phyloP scores from a whole-genome alignment of 192 early-diverging fungal genomes.

The Mortierella claussenii region DNA sequence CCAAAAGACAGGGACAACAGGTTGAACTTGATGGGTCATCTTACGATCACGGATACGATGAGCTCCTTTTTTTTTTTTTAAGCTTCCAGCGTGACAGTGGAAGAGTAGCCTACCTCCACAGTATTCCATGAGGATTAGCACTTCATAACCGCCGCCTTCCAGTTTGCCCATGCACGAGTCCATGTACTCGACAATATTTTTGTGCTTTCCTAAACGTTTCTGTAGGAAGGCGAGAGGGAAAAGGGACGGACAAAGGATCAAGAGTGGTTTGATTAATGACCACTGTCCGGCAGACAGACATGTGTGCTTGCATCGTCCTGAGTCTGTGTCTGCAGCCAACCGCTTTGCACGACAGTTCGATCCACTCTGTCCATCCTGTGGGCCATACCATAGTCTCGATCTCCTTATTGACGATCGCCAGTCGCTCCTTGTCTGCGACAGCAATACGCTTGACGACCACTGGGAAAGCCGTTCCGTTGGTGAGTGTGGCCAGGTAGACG shows the following conservation, averaged over 20 bases:
- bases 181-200: constrained; percentile 84
- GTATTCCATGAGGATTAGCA: constrained; percentile 93
- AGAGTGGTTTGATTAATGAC: no score
- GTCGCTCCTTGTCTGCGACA: constrained; percentile 71
- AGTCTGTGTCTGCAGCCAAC: no score
- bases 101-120: constrained; percentile 73
- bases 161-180: constrained; percentile 73
- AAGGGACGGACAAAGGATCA: neutral
- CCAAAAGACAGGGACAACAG: neutral
- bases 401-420: constrained; percentile 76
- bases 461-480: constrained; percentile 55
- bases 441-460: constrained; percentile 88
- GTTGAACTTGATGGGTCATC: no score
- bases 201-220: constrained; percentile 78
- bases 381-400: constrained; percentile 77
- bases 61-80: constrained; percentile 4
- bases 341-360: no score
- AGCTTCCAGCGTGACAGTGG: neutral
- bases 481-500: constrained; percentile 81
- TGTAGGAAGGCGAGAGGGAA: constrained; percentile 27
- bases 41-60: neutral
- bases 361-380: no score
- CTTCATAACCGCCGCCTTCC: constrained; percentile 75
- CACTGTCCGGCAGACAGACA: no score
- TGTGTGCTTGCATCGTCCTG: no score